These are phyloP conservation scores for Lachancea thermotolerans DNA, from an alignment of 805 yeast genomes.

Conservation along the genomic window DNA sequence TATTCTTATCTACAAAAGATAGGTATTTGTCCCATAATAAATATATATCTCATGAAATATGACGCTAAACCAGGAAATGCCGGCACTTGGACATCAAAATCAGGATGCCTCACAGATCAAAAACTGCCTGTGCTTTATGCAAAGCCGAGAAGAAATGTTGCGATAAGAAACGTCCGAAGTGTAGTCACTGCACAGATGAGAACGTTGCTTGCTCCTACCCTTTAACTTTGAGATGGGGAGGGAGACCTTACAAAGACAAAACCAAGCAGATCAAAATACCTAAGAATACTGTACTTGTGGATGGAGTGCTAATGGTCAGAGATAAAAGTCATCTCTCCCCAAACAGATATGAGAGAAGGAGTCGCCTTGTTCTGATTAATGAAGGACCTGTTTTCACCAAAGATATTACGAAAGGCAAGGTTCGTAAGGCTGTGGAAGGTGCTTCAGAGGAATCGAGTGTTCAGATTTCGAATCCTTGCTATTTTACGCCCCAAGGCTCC, in stretches of 20 bases:
- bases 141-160: no score
- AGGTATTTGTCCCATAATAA: no score
- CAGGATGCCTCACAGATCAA: no score
- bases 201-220: no score
- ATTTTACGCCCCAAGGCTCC: background rate
- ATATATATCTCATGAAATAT: no score
- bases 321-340: background rate
- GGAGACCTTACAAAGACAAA: conserved; percentile 16
- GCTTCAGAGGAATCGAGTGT: background rate
- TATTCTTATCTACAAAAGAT: no score
- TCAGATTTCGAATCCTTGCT: no score
- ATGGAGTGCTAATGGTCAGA: conserved; percentile 10
- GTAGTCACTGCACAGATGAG: no score
- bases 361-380: background rate
- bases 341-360: background rate
- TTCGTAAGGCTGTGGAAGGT: background rate
- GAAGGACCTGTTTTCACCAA: background rate
- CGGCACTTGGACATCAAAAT: no score
- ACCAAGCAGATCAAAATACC: conserved; percentile 11
- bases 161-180: no score
- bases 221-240: conserved; percentile 8
- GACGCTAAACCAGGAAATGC: no score
- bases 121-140: no score
- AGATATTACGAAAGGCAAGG: background rate
- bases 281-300: conserved; percentile 7